Evolutionary conservation across 83 land plant species (phyloP).

Genomic region (Isoetes engelmannii): DNA sequence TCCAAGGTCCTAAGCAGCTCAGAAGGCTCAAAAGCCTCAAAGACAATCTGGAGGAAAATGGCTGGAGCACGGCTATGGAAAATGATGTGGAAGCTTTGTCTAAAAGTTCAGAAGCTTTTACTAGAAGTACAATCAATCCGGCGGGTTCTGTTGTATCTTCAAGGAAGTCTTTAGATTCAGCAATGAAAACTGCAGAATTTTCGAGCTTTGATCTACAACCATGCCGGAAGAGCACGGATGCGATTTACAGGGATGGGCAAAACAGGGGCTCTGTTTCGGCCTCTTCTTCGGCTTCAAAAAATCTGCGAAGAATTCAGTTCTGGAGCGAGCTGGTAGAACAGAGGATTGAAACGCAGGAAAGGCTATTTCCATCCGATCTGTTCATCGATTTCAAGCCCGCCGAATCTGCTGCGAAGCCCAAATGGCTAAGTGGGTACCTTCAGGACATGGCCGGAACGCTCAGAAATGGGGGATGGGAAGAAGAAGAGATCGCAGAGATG

Average conservation of each 20-base stretch:
- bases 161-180: background rate
- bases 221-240: background rate
- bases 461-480: constrained; percentile 4
- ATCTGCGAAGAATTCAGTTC: constrained; percentile 1
- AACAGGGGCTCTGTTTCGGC: background rate
- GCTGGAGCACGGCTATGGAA: background rate
- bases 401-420: background rate
- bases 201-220: background rate
- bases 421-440: background rate
- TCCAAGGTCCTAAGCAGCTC: background rate
- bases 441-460: background rate
- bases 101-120: background rate
- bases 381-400: background rate
- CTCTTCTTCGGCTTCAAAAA: background rate
- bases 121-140: background rate
- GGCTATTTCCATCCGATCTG: background rate
- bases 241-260: background rate
- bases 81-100: background rate
- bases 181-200: background rate
- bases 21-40: background rate
- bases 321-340: constrained; percentile 10
- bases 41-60: background rate
- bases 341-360: background rate
- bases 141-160: background rate
- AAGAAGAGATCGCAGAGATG: constrained; percentile 3